Base-by-base conservation (phyloP, 768 basidiomycete genomes). In the Boletellus ananas region DNA sequence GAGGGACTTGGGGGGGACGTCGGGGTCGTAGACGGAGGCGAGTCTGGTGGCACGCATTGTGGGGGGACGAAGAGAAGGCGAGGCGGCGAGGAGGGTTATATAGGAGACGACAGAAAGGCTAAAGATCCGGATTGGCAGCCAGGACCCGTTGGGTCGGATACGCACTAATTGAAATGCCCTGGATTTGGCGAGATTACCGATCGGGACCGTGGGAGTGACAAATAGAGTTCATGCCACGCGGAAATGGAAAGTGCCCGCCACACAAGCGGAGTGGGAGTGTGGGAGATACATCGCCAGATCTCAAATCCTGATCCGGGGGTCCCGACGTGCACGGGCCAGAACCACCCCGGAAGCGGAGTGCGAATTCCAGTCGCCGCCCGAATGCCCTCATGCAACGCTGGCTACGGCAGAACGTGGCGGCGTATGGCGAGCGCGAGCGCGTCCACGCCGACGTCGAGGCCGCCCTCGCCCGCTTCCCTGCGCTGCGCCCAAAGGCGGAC, bases 401-500 rank as follows among this genome's bases (percentile, higher is more conserved):
- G 89, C 76, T 92, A 52, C 75, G 79, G 23, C 78, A 87, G 55
- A 80, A 83, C 55, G 71, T 79, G 50, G 73, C 71, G 53, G 62
- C 79, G 20, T 94, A 94, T 60, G 59, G 70, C 3, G 61, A 76
- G 45, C 65, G 59, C 18, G 80, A 84, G 48, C 74, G 79, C 43
- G 79, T 90, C 43, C 85, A 76, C 55, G 58, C 73, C 7, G 83
- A 94, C 65, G 71, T 87, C 51, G 79, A 85, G 64, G 65, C 75
- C 11, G 74, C 71, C n/a, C 79, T 94, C 46, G 52, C 67, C 27
- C 72, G 75, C 48, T 78, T 74, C 59, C 66, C 73, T 8, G 70
- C 85, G 25, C 75, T 92, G 45, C 74, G 84, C 12, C 90, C 87
- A 44, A 90, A 89, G 66, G 83, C 87, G 2, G 91, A 90, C 58